Evolutionary conservation across 306 rosid species (phyloP).

Genomic region (Medicago lupulina): DNA sequence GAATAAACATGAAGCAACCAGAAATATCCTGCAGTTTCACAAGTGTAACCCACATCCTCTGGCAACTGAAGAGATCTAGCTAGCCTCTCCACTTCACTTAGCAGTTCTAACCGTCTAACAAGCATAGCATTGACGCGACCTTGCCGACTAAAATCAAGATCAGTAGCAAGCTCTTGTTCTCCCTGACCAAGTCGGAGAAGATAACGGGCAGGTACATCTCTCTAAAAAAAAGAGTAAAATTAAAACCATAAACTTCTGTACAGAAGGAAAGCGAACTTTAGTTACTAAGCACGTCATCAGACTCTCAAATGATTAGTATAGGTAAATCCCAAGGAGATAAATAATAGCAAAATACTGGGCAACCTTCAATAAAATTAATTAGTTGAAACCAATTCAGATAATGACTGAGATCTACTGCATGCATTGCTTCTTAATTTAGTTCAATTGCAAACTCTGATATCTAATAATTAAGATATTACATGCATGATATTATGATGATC

Average conservation of each 20-base stretch:
- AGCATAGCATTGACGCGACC: conserved; percentile 99
- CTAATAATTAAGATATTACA: background rate
- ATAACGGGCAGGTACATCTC: conserved; percentile 99
- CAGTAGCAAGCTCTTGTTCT: conserved; percentile 98
- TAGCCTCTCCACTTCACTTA: conserved; percentile 89
- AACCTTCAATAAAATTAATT: background rate
- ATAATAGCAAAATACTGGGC: background rate
- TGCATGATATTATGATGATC: background rate
- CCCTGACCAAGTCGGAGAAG: conserved; percentile 99
- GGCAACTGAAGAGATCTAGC: conserved; percentile 98
- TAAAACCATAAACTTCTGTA: conserved; percentile 18
- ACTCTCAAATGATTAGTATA: conserved; percentile 28
- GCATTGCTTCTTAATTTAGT: conserved; percentile 9
- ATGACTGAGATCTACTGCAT: background rate
- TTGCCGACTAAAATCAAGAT: conserved; percentile 97
- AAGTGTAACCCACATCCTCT: conserved; percentile 97
- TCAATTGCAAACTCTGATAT: background rate
- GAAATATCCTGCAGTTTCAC: conserved; percentile 99
- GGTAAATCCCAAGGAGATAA: conserved; percentile 8
- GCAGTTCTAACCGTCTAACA: conserved; percentile 83
- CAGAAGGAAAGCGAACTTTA: conserved; percentile 17
- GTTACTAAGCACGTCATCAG: background rate
- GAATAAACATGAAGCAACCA: conserved; percentile 99
- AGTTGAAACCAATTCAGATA: conserved; percentile 14
- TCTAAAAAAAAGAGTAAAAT: conserved; percentile 52